phyloP scores from a whole-genome alignment of 495 filamentous ascomycete species.

The Penicillium ucsense region DNA sequence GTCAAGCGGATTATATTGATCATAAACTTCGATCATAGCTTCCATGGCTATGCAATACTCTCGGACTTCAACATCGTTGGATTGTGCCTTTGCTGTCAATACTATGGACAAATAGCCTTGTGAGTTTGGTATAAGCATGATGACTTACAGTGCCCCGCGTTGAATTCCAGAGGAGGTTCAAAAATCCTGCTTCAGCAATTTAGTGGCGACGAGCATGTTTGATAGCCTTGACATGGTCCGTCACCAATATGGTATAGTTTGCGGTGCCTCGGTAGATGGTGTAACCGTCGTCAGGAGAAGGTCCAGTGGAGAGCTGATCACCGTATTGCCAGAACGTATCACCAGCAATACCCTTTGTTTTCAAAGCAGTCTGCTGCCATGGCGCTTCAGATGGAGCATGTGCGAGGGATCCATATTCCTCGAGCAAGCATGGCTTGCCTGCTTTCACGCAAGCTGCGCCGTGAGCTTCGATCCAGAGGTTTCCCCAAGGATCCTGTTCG shows the following conservation, averaged over 20 bases:
- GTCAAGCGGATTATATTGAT: no score
- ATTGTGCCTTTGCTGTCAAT: no score
- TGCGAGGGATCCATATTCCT: constrained; percentile 1
- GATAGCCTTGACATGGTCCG: constrained; percentile 1
- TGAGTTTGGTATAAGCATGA: no score
- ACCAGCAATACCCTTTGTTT: background rate
- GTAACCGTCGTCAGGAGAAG: constrained; percentile 1
- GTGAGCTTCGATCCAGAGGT: constrained; percentile 2
- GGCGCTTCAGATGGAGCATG: background rate
- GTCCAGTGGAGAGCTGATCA: background rate
- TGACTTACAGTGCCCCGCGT: no score
- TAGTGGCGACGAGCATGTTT: background rate
- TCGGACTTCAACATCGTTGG: no score
- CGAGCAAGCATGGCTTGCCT: constrained; percentile 1
- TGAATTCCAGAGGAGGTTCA: no score
- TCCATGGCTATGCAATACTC: no score
- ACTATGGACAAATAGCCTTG: no score
- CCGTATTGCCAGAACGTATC: constrained; percentile 6
- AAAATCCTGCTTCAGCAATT: background rate
- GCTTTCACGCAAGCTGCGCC: constrained; percentile 1
- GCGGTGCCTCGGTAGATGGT: constrained; percentile 1
- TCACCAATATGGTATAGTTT: constrained; percentile 1
- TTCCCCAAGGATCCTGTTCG: background rate
- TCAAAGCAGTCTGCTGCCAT: constrained; percentile 1
- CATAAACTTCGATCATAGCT: no score